phyloP scores from a whole-genome alignment of 2,329 filamentous ascomycete species.

The Peltaster fructicola region DNA sequence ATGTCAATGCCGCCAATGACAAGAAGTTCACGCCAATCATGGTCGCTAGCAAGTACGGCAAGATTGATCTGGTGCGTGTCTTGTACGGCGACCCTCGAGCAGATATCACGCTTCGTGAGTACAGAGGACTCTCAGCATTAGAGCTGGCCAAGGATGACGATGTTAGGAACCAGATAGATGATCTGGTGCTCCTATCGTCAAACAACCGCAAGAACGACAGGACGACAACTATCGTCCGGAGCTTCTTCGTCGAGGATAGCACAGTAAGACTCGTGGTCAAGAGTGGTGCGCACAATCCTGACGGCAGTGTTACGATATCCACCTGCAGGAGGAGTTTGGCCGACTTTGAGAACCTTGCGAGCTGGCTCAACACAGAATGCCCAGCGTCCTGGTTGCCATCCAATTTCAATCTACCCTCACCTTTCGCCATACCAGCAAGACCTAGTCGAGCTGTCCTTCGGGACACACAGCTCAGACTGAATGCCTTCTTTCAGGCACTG shows the following conservation, averaged over 20 bases:
- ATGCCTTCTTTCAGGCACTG: slow-evolving; percentile 75
- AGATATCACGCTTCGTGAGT: slow-evolving; percentile 66
- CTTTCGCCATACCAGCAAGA: slow-evolving; percentile 83
- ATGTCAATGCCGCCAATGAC: slow-evolving; percentile 89
- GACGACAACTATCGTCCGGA: slow-evolving; percentile 81
- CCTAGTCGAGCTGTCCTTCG: slow-evolving; percentile 74
- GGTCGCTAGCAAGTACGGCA: slow-evolving; percentile 95
- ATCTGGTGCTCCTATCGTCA: slow-evolving; percentile 69
- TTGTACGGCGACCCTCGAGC: slow-evolving; percentile 79
- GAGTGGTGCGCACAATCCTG: slow-evolving; percentile 69
- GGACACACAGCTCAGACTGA: slow-evolving; percentile 71
- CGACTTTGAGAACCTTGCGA: slow-evolving; percentile 82
- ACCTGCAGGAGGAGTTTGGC: slow-evolving; percentile 74
- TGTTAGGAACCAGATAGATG: slow-evolving; percentile 88
- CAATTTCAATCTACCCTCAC: slow-evolving; percentile 59
- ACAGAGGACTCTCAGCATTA: slow-evolving; percentile 78
- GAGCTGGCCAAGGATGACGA: slow-evolving; percentile 97
- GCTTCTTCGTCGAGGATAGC: slow-evolving; percentile 93
- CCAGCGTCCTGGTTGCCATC: slow-evolving; percentile 88
- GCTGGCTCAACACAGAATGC: slow-evolving; percentile 70
- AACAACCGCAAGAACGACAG: slow-evolving; percentile 55
- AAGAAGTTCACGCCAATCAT: slow-evolving; percentile 90
- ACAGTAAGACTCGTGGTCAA: slow-evolving; percentile 87
- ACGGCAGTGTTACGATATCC: slow-evolving; percentile 77
- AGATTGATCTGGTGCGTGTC: slow-evolving; percentile 78